Evolutionary conservation across 176 grass and related monocot species (phyloP).

Genomic region (Oryza punctata): DNA sequence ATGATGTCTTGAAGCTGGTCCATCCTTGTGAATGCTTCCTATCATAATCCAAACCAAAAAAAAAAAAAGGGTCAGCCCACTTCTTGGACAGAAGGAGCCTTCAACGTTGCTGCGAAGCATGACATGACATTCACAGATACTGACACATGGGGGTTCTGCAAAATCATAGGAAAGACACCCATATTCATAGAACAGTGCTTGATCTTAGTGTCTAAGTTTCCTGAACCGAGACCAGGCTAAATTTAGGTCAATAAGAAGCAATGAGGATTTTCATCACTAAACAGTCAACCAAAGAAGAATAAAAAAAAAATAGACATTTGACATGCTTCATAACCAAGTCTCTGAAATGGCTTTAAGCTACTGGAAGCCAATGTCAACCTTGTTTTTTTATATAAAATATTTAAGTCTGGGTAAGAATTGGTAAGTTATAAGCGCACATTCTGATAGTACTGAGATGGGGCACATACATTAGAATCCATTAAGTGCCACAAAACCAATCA

Average conservation of each 20-base stretch:
- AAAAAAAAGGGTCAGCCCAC: background rate
- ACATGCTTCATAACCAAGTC: slow-evolving; percentile 11
- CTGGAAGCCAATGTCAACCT: slow-evolving; percentile 10
- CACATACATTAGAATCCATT: background rate
- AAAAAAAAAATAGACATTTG: background rate
- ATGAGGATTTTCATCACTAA: background rate
- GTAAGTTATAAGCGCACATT: background rate
- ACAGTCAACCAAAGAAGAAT: background rate
- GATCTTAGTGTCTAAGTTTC: slow-evolving; percentile 4
- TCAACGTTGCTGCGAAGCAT: background rate
- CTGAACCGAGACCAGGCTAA: background rate
- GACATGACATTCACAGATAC: background rate
- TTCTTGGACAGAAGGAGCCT: slow-evolving; percentile 28
- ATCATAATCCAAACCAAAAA: background rate
- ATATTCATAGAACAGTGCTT: background rate
- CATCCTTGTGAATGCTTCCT: background rate
- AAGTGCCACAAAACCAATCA: slow-evolving; percentile 4
- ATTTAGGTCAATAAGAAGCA: background rate
- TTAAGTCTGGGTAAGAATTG: background rate
- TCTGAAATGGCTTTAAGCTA: background rate
- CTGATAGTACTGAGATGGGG: background rate
- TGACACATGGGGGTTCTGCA: background rate
- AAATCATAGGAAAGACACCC: background rate
- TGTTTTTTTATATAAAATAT: background rate
- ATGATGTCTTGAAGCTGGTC: slow-evolving; percentile 2